Percentiles rank a stretch among this genome's conserved stretches.
Evolutionary conservation across 164 flowering plant species (phyloP).

Genomic region (Vitis cinerea): DNA sequence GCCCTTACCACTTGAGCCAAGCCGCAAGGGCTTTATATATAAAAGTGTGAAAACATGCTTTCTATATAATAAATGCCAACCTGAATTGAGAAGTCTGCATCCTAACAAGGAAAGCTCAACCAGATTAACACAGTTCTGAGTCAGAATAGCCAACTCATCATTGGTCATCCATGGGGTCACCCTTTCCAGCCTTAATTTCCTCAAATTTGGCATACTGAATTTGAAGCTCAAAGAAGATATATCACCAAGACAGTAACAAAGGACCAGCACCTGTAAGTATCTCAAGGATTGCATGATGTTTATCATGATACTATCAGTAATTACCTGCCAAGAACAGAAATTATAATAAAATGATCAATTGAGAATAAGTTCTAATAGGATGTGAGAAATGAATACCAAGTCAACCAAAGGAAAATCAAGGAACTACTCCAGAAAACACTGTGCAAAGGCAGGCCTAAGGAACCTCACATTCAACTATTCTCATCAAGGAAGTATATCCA

Average conservation of each 20-base stretch:
- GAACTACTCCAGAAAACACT: not conserved
- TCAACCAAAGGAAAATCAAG: not conserved
- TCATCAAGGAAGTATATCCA: not conserved
- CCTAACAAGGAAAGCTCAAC: constrained; percentile 66
- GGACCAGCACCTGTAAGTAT: constrained; percentile 42
- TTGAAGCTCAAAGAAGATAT: constrained; percentile 51
- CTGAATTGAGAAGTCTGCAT: constrained; percentile 63
- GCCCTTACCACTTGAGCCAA: too few relatives aligned
- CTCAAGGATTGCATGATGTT: constrained; percentile 39
- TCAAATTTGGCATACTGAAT: constrained; percentile 49
- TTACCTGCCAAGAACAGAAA: constrained; percentile 38
- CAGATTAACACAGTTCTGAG: constrained; percentile 44
- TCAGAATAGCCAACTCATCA: constrained; percentile 52
- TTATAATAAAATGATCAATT: not conserved
- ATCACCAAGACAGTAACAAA: constrained; percentile 76
- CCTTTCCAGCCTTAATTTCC: constrained; percentile 63
- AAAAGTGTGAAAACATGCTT: not conserved
- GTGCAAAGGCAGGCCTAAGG: not conserved
- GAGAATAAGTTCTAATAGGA: not conserved
- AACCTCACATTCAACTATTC: not conserved
- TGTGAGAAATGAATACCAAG: not conserved
- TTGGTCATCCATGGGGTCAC: constrained; percentile 81
- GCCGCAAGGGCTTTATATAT: too few relatives aligned
- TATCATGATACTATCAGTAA: constrained; percentile 53
- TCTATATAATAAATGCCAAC: constrained; percentile 28